A percentile compares a stretch with the other conserved stretches of the same genome.
phyloP scores from a whole-genome alignment of 2,329 filamentous ascomycete genomes.

The Alternaria arbusti region DNA sequence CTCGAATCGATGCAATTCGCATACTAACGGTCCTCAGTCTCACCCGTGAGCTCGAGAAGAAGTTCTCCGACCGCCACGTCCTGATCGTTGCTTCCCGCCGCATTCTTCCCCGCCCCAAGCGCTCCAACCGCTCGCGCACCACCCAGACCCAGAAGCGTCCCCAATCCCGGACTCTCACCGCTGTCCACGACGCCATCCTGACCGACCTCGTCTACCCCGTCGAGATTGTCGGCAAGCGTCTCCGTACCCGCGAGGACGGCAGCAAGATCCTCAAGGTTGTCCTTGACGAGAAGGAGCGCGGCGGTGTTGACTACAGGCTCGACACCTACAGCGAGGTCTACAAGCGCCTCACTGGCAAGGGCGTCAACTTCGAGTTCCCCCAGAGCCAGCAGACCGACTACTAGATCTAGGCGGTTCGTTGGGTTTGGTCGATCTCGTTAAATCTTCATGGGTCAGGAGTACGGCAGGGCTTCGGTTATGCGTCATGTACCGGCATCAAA shows the following conservation, averaged over 20 bases:
- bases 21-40: conserved; percentile 64
- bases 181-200: conserved; percentile 98
- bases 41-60: conserved; percentile 99
- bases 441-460: conserved; percentile 45
- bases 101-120: conserved; percentile 98
- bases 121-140: conserved; percentile 94
- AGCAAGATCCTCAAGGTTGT: conserved; percentile 99
- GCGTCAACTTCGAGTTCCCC: conserved; percentile 98
- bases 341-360: conserved; percentile 94
- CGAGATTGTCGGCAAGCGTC: conserved; percentile 99
- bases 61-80: conserved; percentile 99
- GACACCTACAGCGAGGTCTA: conserved; percentile 99
- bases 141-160: conserved; percentile 98
- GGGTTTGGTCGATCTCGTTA: conserved; percentile 24
- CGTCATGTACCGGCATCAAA: conserved; percentile 50
- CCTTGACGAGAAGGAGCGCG: conserved; percentile 99
- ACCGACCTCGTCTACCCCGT: conserved; percentile 98
- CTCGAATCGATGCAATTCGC: not conserved
- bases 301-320: conserved; percentile 98
- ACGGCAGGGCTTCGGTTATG: conserved; percentile 45
- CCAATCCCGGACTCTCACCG: conserved; percentile 95
- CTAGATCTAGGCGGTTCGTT: conserved; percentile 60
- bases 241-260: conserved; percentile 98
- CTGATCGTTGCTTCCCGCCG: conserved; percentile 98
- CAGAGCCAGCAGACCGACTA: conserved; percentile 79